phyloP scores from a whole-genome alignment of 768 basidiomycete species.

The Amanita inopinata region DNA sequence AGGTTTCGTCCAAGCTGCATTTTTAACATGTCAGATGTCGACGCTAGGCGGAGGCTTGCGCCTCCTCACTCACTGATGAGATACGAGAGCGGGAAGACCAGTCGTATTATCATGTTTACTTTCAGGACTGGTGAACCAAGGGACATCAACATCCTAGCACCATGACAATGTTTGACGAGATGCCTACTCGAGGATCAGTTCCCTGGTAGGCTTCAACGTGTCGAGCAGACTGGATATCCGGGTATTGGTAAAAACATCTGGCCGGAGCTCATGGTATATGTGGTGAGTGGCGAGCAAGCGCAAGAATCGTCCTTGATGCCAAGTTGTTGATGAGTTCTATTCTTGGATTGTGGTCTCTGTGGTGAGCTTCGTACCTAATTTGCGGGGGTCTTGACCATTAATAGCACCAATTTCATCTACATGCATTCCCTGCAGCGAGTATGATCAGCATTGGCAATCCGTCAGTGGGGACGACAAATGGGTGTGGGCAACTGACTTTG shows the following conservation, averaged over 20 bases:
- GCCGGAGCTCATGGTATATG: slow-evolving; percentile 17
- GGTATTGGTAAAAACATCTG: slow-evolving; percentile 19
- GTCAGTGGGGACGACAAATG: not conserved
- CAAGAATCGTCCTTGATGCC: slow-evolving; percentile 15
- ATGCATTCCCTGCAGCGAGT: slow-evolving; percentile 23
- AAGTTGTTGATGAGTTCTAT: not conserved
- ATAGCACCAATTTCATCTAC: slow-evolving; percentile 26
- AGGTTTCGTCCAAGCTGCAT: slow-evolving; percentile 18
- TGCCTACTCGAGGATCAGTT: slow-evolving; percentile 1
- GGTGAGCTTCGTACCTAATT: slow-evolving; percentile 21
- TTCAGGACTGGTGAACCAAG: slow-evolving; percentile 13
- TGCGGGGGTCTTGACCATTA: slow-evolving; percentile 21
- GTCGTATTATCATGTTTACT: slow-evolving; percentile 19
- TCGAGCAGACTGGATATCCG: slow-evolving; percentile 14
- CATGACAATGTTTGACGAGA: not conserved
- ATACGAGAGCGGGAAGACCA: slow-evolving; percentile 19
- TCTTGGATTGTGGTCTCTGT: not conserved
- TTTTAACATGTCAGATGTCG: too few species aligned
- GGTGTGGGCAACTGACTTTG: slow-evolving; percentile 12
- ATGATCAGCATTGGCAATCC: not conserved
- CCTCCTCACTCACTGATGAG: slow-evolving; percentile 13
- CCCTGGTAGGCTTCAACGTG: slow-evolving; percentile 3
- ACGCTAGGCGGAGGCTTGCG: not conserved
- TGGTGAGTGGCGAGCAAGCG: slow-evolving; percentile 18
- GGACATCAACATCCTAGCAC: not conserved